Percentiles rank a stretch among this genome's conserved stretches.
Conservation (phyloP, 2,329 filamentous ascomycete species). For the Colletotrichum sp. region DNA sequence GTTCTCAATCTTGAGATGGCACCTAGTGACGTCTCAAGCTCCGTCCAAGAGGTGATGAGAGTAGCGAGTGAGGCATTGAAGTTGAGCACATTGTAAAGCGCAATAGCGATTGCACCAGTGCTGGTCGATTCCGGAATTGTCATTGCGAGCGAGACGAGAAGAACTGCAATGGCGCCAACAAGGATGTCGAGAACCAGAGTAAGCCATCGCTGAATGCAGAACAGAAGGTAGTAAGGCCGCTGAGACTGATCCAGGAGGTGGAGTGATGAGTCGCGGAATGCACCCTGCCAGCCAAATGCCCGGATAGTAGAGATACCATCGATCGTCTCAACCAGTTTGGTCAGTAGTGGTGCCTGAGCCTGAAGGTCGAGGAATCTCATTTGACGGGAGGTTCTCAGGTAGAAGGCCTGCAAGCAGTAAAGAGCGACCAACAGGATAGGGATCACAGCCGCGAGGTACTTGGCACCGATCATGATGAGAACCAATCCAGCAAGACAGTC, state of each 20-base stretch:
- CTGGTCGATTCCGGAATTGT: conserved; percentile 4
- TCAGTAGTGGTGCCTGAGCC: conserved; percentile 51
- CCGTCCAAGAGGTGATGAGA: conserved; percentile 25
- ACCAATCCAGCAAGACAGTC: conserved; percentile 14
- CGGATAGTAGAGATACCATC: conserved; percentile 31
- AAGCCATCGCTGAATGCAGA: conserved; percentile 54
- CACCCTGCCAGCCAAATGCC: conserved; percentile 28
- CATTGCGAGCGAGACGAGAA: conserved; percentile 18
- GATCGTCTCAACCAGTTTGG: conserved; percentile 42
- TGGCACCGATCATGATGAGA: conserved; percentile 49
- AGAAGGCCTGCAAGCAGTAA: conserved; percentile 29
- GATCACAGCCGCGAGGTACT: conserved; percentile 49
- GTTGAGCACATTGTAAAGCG: conserved; percentile 33
- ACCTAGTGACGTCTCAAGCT: conserved; percentile 27
- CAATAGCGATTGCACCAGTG: conserved; percentile 27
- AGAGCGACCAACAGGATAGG: conserved; percentile 36
- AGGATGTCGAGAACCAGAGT: conserved; percentile 50
- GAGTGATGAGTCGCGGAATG: background rate
- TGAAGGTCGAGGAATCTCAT: conserved; percentile 61
- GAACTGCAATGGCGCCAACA: conserved; percentile 23
- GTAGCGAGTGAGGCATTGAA: conserved; percentile 29
- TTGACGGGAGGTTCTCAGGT: conserved; percentile 59
- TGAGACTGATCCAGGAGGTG: conserved; percentile 26
- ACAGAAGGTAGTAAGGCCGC: conserved; percentile 44
- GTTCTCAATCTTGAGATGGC: conserved; percentile 25